Conservation (phyloP, 2,329 filamentous ascomycete genomes). For the Tolypocladium ophioglossoides region DNA sequence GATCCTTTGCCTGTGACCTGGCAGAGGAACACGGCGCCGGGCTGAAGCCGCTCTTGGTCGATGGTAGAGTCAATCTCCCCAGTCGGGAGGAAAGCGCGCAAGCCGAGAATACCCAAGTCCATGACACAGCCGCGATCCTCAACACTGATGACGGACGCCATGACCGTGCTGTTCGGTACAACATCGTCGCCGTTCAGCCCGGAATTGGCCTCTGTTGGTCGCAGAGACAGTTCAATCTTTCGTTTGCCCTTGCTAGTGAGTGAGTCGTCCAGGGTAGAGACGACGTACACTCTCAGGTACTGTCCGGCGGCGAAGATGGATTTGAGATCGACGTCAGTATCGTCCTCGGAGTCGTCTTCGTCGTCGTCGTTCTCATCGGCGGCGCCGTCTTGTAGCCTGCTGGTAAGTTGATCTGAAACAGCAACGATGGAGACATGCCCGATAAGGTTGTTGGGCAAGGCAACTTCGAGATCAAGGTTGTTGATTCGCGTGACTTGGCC, state of each 20-base stretch:
- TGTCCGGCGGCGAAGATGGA: slow-evolving; percentile 74
- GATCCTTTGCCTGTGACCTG: slow-evolving; percentile 64
- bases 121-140: slow-evolving; percentile 94
- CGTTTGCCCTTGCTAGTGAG: slow-evolving; percentile 55
- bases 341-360: slow-evolving; percentile 29
- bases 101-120: slow-evolving; percentile 67
- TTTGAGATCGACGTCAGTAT: slow-evolving; percentile 59
- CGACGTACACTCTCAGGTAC: slow-evolving; percentile 76
- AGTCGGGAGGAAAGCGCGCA: slow-evolving; percentile 76
- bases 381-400: slow-evolving; percentile 61
- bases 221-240: slow-evolving; percentile 78
- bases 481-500: slow-evolving; percentile 79
- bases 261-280: slow-evolving; percentile 63
- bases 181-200: slow-evolving; percentile 64
- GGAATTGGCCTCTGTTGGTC: slow-evolving; percentile 68
- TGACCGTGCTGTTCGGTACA: slow-evolving; percentile 65
- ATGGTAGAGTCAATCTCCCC: slow-evolving; percentile 64
- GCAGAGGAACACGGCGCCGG: slow-evolving; percentile 78
- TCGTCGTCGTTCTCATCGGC: slow-evolving; percentile 44
- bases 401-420: slow-evolving; percentile 71
- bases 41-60: slow-evolving; percentile 58
- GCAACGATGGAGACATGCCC: slow-evolving; percentile 87
- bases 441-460: slow-evolving; percentile 84
- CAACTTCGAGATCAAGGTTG: slow-evolving; percentile 64
- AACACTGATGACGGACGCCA: slow-evolving; percentile 82